Evolutionary conservation across 225 moss, liverwort and hornwort genomes (phyloP).

Genomic region (Climacium dendroides): DNA sequence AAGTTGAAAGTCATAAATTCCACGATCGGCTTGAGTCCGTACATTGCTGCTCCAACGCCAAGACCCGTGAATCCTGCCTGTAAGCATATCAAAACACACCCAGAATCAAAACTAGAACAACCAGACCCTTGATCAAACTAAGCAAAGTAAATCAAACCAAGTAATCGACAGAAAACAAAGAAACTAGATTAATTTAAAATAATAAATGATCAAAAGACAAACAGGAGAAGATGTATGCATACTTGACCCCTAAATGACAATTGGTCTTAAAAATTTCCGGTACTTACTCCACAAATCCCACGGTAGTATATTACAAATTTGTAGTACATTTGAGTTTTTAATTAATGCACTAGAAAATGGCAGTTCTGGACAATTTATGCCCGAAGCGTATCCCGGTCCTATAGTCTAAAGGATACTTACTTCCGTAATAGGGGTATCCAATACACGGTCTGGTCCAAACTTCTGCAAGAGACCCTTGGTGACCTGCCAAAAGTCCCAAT

Average conservation of each 20-base stretch:
- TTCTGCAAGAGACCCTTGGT: slow-evolving; percentile 94
- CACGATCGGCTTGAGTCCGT: slow-evolving; percentile 85
- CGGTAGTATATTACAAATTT: background rate
- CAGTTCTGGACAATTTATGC: too few species aligned
- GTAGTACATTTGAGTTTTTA: background rate
- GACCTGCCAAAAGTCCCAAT: slow-evolving; percentile 38
- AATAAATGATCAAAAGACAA: background rate
- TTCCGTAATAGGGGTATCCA: slow-evolving; percentile 97
- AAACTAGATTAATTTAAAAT: background rate
- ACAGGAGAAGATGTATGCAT: background rate
- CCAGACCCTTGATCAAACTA: background rate
- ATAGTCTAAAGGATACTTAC: background rate
- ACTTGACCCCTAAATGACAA: background rate
- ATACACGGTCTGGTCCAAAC: slow-evolving; percentile 86
- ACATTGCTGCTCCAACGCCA: slow-evolving; percentile 93
- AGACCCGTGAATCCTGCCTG: slow-evolving; percentile 95
- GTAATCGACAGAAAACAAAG: background rate
- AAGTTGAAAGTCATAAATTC: slow-evolving; percentile 99
- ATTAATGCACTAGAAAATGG: background rate
- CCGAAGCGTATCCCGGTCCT: background rate
- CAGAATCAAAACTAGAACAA: background rate
- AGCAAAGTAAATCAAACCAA: background rate
- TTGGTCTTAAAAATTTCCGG: background rate
- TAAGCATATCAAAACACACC: background rate
- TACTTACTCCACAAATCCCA: background rate